phyloP scores from a whole-genome alignment of 495 filamentous ascomycete genomes.

The Glonium stellatum region DNA sequence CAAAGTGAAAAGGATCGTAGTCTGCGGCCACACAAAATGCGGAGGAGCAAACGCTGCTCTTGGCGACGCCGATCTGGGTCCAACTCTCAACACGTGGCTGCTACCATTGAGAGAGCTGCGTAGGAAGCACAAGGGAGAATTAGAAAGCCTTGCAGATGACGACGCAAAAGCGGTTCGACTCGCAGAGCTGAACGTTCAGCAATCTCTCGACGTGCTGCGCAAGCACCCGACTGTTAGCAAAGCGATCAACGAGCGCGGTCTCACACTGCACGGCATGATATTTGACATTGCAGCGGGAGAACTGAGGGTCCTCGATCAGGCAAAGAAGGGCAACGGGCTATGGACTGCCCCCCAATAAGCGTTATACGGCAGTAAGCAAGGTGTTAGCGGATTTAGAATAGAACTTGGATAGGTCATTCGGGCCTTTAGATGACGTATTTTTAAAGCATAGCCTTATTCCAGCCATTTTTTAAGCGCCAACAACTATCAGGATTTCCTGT shows the following conservation, averaged over 20 bases:
- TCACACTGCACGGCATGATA: constrained; percentile 38
- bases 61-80: constrained; percentile 59
- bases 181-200: constrained; percentile 37
- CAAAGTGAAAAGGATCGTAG: constrained; percentile 72
- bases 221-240: constrained; percentile 34
- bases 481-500: background rate
- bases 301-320: constrained; percentile 31
- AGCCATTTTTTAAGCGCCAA: background rate
- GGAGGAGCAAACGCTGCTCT: constrained; percentile 70
- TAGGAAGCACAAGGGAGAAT: constrained; percentile 30
- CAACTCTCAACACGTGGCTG: constrained; percentile 76
- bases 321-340: constrained; percentile 19
- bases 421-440: background rate
- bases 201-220: constrained; percentile 33
- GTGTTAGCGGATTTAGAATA: background rate
- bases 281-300: constrained; percentile 36
- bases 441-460: background rate
- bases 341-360: constrained; percentile 9
- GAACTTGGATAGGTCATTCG: background rate
- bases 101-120: constrained; percentile 61
- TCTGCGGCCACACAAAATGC: constrained; percentile 79
- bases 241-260: constrained; percentile 36
- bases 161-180: constrained; percentile 29
- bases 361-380: background rate
- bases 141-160: constrained; percentile 22